phyloP scores from a whole-genome alignment of 2,329 filamentous ascomycete genomes.

The Zymoseptoria passerinii region DNA sequence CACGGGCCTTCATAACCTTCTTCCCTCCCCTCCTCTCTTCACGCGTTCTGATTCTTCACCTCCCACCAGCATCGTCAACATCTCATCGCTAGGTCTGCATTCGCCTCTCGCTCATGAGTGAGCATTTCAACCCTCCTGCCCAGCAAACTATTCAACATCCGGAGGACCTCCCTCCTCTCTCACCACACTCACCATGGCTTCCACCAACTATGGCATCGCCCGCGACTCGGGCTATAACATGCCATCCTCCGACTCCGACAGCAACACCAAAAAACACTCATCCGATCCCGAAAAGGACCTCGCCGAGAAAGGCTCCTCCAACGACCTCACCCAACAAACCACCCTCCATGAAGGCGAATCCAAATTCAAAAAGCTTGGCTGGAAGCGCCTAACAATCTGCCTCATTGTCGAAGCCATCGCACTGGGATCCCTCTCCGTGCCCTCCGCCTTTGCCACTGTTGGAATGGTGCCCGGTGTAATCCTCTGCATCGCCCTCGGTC shows the following conservation, averaged over 20 bases:
- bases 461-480: constrained; percentile 50
- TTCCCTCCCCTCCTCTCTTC: neutral
- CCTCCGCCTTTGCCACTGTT: constrained; percentile 46
- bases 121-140: neutral
- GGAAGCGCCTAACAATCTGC: constrained; percentile 36
- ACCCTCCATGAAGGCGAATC: constrained; percentile 25
- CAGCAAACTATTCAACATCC: neutral
- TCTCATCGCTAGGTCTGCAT: neutral
- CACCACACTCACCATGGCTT: constrained; percentile 6
- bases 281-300: constrained; percentile 7
- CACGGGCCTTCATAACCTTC: neutral
- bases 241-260: constrained; percentile 3
- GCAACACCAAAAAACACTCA: constrained; percentile 6
- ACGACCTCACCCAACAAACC: constrained; percentile 12
- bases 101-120: neutral
- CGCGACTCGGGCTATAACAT: constrained; percentile 12
- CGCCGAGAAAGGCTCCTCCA: neutral
- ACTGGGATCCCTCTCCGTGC: constrained; percentile 50
- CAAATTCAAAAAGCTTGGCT: constrained; percentile 39
- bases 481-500: constrained; percentile 46
- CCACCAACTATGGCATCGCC: constrained; percentile 9
- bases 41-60: neutral
- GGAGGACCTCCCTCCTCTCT: neutral
- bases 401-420: constrained; percentile 55
- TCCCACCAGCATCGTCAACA: neutral